phyloP scores from a whole-genome alignment of 169 alveolate genomes.

The Eimeria praecox region DNA sequence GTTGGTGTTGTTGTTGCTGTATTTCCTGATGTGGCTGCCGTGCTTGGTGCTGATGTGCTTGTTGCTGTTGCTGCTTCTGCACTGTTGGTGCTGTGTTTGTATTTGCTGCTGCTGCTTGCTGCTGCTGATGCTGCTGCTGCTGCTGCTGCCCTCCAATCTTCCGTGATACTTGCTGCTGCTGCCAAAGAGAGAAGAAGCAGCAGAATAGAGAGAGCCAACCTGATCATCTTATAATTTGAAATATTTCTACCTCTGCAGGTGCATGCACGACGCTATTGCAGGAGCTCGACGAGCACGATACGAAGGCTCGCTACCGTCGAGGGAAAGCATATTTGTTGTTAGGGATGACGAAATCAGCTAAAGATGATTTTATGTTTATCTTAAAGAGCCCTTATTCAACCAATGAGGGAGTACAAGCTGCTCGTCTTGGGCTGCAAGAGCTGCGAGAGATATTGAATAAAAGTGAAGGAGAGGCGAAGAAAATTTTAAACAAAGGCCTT shows the following conservation, averaged over 20 bases:
- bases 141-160: neutral
- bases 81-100: neutral
- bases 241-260: neutral
- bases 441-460: constrained; percentile 50
- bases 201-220: neutral
- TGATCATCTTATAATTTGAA: neutral
- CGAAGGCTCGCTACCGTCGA: constrained; percentile 76
- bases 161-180: too few species aligned
- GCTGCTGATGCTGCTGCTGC: neutral
- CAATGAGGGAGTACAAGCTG: constrained; percentile 60
- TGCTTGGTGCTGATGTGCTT: neutral
- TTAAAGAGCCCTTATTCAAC: constrained; percentile 74
- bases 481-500: constrained; percentile 13
- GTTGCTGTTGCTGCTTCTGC: neutral
- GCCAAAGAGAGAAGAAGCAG: too few species aligned
- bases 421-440: constrained; percentile 60
- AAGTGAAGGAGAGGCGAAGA: constrained; percentile 31
- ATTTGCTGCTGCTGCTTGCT: too few species aligned
- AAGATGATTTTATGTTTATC: constrained; percentile 72
- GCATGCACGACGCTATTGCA: constrained; percentile 81
- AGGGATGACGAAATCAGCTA: constrained; percentile 77
- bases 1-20: neutral
- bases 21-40: neutral
- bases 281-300: constrained; percentile 81
- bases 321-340: constrained; percentile 71